Conservation (phyloP, 2,329 filamentous ascomycete genomes). For the Teratosphaeria viscida region DNA sequence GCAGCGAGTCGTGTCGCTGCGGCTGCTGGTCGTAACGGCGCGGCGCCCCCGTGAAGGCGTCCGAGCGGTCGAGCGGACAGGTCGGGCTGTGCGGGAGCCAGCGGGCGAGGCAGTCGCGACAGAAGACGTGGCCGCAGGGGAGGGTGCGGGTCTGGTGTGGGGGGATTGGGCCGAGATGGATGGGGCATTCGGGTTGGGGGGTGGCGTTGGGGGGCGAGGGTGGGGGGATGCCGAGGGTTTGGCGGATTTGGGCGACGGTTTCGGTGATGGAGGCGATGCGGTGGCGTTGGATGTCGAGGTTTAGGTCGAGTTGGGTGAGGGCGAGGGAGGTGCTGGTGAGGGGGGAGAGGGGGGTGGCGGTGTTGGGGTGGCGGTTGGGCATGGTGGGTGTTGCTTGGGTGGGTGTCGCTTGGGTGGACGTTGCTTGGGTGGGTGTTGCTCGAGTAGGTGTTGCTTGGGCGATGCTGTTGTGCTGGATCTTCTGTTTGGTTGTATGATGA, state of each 20-base stretch:
- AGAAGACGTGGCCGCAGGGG: constrained; percentile 4
- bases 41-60: neutral
- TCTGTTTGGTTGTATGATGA: neutral
- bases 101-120: constrained; percentile 1
- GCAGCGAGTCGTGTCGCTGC: neutral
- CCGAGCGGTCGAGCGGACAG: constrained; percentile 1
- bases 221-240: neutral
- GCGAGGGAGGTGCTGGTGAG: neutral
- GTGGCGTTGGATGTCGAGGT: neutral
- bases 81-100: neutral
- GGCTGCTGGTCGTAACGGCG: neutral
- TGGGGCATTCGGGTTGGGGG: neutral
- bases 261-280: neutral
- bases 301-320: neutral
- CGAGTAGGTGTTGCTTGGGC: too few species aligned
- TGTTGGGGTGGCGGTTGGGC: neutral
- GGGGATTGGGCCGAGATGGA: constrained; percentile 1
- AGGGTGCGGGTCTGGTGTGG: neutral
- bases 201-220: neutral
- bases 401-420: neutral
- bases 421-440: too few species aligned
- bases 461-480: neutral
- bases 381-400: neutral
- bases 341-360: neutral
- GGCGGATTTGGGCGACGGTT: neutral